Base-by-base conservation (phyloP, 2,329 filamentous ascomycete species). In the Trichoderma koningii region DNA sequence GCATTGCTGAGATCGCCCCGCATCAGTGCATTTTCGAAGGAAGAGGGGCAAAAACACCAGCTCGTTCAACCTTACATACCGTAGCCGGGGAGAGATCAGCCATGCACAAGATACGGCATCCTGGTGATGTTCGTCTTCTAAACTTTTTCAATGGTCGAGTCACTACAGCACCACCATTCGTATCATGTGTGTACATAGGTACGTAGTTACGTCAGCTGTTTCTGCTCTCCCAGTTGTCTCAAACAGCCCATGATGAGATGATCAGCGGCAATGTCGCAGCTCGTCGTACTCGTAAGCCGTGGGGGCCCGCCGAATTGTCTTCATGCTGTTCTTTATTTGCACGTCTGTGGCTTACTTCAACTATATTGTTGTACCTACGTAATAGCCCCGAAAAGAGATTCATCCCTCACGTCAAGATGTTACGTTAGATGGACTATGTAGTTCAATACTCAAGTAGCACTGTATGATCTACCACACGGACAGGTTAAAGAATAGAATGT, bases 171-270 rank as follows among this genome's bases (percentile, higher is more conserved):
- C 14, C 5, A 10, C 12, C 12, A 14, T 38, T 38, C 14, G 34
- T 38, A 12, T 38, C 3, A 14, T 0, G n/a, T 52, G 26, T 52
- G 48, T n/a, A 51, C 17, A 3, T 45, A 19, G 14, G 30, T 47
- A 9, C 14, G 44, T 38, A 23, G 30, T 14, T 45, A 14, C n/a
- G 48, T n/a, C 21, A 44, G 26, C 23, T 52, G 34, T 34, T 38
- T 44, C 30, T 62, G 47, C 47, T n/a, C 34, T n/a, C 53, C 38
- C 59, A 48, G 47, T 34, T 53, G 26, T 53, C 26, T 41, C 34
- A 45, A 41, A 44, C 34, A 14, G 48, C 47, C 59, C 59, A 62
- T 38, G 12, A 38, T 14, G 34, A 44, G 17, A n/a, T 34, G 21
- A 23, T 23, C 21, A 23, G 21, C 21, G 26, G 38, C 23, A n/a